A percentile compares a stretch with the other conserved stretches of the same genome.
Conservation (phyloP, 2,329 filamentous ascomycete species). For the Neoascochyta sp. region DNA sequence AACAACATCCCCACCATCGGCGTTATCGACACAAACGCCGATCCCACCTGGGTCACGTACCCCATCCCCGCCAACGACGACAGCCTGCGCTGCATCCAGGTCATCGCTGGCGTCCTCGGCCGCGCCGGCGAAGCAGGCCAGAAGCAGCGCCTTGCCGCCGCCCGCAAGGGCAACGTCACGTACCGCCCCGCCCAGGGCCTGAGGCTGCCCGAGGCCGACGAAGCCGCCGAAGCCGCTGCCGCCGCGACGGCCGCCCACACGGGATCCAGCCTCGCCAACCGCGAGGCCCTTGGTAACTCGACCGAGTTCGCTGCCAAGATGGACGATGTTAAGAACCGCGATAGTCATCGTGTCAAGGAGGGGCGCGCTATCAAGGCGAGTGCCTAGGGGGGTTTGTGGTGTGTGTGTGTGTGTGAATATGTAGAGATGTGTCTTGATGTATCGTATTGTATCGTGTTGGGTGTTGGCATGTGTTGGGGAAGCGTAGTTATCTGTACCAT, state of each 20-base stretch:
- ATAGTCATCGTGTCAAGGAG: conserved; percentile 21
- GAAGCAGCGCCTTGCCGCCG: conserved; percentile 60
- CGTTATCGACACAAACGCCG: conserved; percentile 86
- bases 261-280: no score
- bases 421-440: neutral
- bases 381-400: neutral
- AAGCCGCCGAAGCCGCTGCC: conserved; percentile 2
- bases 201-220: conserved; percentile 13
- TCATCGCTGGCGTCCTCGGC: conserved; percentile 82
- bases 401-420: neutral
- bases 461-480: no score
- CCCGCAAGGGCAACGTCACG: conserved; percentile 59
- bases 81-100: conserved; percentile 74
- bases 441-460: no score
- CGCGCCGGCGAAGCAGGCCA: conserved; percentile 78
- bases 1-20: conserved; percentile 92
- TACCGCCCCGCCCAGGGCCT: conserved; percentile 45
- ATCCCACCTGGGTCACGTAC: conserved; percentile 93
- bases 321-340: conserved; percentile 23
- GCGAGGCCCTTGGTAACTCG: conserved; percentile 11
- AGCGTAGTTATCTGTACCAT: no score
- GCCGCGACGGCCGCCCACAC: no score
- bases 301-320: conserved; percentile 18
- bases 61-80: conserved; percentile 96
- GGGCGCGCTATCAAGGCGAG: conserved; percentile 18